Evolutionary conservation across 352 stramenopile genomes (phyloP).

Genomic region (Globisporangium acanthophoron): DNA sequence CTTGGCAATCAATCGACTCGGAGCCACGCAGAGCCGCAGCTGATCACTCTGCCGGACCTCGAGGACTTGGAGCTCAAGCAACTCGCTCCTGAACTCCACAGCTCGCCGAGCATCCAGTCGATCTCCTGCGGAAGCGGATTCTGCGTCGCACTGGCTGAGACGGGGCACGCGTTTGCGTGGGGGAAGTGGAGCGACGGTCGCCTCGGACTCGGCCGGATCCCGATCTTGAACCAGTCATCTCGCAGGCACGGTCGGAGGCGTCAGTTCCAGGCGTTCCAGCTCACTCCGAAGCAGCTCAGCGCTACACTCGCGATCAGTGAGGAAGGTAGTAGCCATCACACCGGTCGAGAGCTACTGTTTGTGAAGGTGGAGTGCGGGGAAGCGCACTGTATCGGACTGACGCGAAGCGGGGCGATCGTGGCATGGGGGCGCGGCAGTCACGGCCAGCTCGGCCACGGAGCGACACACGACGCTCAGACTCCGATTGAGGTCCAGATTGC

Average conservation of each 20-base stretch:
- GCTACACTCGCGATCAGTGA: not conserved
- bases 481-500: constrained; percentile 17
- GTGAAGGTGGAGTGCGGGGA: constrained; percentile 59
- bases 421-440: constrained; percentile 76
- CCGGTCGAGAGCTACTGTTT: constrained; percentile 8
- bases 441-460: constrained; percentile 74
- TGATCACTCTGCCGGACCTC: constrained; percentile 18
- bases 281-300: constrained; percentile 20
- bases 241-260: constrained; percentile 29
- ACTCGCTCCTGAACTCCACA: not conserved
- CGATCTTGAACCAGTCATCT: constrained; percentile 35
- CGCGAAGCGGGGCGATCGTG: constrained; percentile 40
- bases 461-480: constrained; percentile 23
- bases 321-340: not conserved
- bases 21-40: constrained; percentile 32
- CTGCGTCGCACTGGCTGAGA: constrained; percentile 47
- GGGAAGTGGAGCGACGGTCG: constrained; percentile 69
- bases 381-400: constrained; percentile 73
- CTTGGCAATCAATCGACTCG: constrained; percentile 34
- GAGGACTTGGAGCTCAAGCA: not conserved
- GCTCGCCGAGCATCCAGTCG: constrained; percentile 11
- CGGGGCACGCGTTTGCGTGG: constrained; percentile 73
- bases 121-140: constrained; percentile 79
- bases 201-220: constrained; percentile 62
- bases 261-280: constrained; percentile 61